Percentiles rank a stretch among this genome's conserved stretches.
These are phyloP conservation scores for Phytophthora pseudosyringae DNA, from an alignment of 352 stramenopile genomes.

Conservation along the genomic window DNA sequence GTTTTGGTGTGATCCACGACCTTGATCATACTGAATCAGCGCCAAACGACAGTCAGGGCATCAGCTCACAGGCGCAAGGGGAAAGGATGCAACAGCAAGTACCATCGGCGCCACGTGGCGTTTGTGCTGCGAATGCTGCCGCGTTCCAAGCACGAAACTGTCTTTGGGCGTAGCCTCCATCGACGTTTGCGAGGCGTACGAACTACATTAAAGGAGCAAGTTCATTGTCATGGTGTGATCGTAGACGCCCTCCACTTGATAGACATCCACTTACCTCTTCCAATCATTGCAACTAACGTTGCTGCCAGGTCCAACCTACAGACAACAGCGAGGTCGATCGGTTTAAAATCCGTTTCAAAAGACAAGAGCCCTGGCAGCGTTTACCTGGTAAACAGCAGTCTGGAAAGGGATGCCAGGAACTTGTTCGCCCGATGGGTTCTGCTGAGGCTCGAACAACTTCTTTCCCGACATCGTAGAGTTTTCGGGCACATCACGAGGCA, in stretches of 20 bases:
- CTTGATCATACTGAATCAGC: slow-evolving; percentile 33
- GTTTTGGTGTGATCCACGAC: slow-evolving; percentile 24
- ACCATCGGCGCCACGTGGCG: slow-evolving; percentile 73
- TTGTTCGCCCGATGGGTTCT: slow-evolving; percentile 43
- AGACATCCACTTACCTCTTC: slow-evolving; percentile 63
- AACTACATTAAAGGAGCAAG: slow-evolving; percentile 36
- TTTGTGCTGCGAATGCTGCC: slow-evolving; percentile 68
- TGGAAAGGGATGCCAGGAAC: slow-evolving; percentile 66
- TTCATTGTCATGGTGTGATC: background rate
- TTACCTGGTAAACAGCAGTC: slow-evolving; percentile 70
- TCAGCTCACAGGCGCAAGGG: too few species aligned
- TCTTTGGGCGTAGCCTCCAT: slow-evolving; percentile 60
- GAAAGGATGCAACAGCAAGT: background rate
- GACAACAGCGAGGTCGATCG: background rate
- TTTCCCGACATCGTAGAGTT: slow-evolving; percentile 39
- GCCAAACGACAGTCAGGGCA: background rate
- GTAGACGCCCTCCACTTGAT: background rate
- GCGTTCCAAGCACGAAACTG: slow-evolving; percentile 48
- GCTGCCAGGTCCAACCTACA: slow-evolving; percentile 55
- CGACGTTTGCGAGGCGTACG: slow-evolving; percentile 63
- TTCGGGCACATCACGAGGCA: slow-evolving; percentile 42
- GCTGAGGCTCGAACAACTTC: slow-evolving; percentile 66
- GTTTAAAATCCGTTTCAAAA: background rate
- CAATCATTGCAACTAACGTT: slow-evolving; percentile 56
- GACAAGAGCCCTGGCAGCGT: background rate